phyloP scores from a whole-genome alignment of 2,329 filamentous ascomycete genomes.

The Exophiala sp. region DNA sequence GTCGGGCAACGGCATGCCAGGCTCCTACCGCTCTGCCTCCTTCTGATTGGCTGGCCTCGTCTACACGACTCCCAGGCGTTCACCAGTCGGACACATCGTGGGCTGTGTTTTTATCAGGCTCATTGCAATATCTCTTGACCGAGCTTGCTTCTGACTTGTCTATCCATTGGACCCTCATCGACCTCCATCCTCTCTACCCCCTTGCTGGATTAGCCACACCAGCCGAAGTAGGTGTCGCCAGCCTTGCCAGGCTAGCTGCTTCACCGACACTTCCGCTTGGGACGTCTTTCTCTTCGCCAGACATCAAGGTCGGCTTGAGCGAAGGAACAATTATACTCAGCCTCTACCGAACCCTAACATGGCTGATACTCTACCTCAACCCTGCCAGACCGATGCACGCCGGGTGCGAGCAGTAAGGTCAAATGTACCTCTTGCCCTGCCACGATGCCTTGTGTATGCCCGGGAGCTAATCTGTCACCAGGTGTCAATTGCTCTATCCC shows the following conservation, averaged over 20 bases:
- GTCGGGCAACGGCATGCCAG: conserved; percentile 1
- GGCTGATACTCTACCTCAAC: conserved; percentile 6
- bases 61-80: background rate
- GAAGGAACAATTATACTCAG: background rate
- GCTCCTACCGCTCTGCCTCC: background rate
- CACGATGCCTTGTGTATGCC: background rate
- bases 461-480: conserved; percentile 11
- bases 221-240: background rate
- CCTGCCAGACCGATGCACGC: conserved; percentile 1
- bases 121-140: background rate
- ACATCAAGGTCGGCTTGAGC: background rate
- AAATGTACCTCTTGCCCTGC: conserved; percentile 21
- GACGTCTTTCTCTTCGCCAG: background rate
- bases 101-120: background rate
- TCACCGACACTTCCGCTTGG: background rate
- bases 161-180: background rate
- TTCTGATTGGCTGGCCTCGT: background rate
- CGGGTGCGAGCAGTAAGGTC: conserved; percentile 4
- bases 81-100: background rate
- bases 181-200: background rate
- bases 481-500: conserved; percentile 13
- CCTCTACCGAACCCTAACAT: conserved; percentile 3
- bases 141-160: background rate
- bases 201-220: background rate
- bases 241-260: background rate